These are phyloP conservation scores for Aspergillus intermedius DNA, from an alignment of 2,329 filamentous ascomycete genomes.

Conservation along the genomic window DNA sequence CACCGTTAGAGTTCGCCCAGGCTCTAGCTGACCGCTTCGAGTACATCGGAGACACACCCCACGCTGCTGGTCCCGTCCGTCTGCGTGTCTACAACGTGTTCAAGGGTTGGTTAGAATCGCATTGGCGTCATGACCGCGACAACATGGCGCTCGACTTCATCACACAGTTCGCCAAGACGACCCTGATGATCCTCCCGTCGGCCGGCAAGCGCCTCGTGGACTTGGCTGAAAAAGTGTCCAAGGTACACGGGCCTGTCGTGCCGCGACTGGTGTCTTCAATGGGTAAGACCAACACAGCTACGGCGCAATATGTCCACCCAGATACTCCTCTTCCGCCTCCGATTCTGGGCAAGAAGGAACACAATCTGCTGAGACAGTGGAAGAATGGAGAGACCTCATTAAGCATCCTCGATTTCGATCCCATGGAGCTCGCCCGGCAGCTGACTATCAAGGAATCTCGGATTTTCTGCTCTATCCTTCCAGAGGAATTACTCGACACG, in stretches of 20 bases:
- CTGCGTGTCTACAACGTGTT: constrained; percentile 92
- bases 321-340: constrained; percentile 67
- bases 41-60: constrained; percentile 72
- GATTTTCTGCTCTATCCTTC: constrained; percentile 85
- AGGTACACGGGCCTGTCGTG: constrained; percentile 66
- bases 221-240: constrained; percentile 69
- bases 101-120: constrained; percentile 94
- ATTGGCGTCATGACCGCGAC: constrained; percentile 83
- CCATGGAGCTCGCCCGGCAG: constrained; percentile 83
- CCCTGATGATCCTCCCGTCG: constrained; percentile 64
- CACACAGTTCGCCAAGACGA: constrained; percentile 68
- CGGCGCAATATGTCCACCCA: constrained; percentile 61
- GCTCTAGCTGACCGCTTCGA: constrained; percentile 87
- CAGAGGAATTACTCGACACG: constrained; percentile 82
- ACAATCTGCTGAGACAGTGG: constrained; percentile 65
- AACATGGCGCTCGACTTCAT: constrained; percentile 69
- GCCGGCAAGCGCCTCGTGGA: constrained; percentile 77
- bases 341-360: constrained; percentile 67
- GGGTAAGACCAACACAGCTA: constrained; percentile 75
- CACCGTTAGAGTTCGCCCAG: constrained; percentile 69
- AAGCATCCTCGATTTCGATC: constrained; percentile 82
- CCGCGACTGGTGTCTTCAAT: constrained; percentile 79
- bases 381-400: constrained; percentile 64
- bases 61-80: constrained; percentile 71
- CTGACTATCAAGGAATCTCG: constrained; percentile 86